Evolutionary conservation across 1,139 yeast genomes (phyloP).

Genomic region (Candida sp.): DNA sequence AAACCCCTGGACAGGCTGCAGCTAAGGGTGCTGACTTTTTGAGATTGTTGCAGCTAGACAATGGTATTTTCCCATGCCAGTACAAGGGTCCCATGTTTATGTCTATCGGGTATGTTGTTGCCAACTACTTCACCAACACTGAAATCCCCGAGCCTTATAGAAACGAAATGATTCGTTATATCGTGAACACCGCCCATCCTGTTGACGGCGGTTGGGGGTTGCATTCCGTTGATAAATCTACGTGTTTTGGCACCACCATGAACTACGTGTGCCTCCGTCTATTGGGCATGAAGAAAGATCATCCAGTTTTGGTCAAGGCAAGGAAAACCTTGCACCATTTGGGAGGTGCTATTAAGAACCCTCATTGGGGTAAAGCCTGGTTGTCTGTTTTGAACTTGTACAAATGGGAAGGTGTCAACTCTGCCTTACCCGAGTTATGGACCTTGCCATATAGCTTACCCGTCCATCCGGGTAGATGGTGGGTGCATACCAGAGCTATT

Average conservation of each 20-base stretch:
- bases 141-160: conserved; percentile 70
- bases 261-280: conserved; percentile 82
- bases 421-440: conserved; percentile 98
- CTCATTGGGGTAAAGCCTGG: conserved; percentile 99
- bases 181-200: conserved; percentile 91
- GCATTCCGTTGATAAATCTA: conserved; percentile 89
- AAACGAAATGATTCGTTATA: conserved; percentile 77
- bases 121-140: conserved; percentile 70
- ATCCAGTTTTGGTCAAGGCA: conserved; percentile 83
- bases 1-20: conserved; percentile 66
- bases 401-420: conserved; percentile 97
- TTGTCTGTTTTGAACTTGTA: conserved; percentile 79
- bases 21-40: conserved; percentile 78
- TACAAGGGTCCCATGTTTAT: conserved; percentile 99
- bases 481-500: conserved; percentile 98
- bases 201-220: conserved; percentile 99
- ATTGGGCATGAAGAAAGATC: conserved; percentile 73
- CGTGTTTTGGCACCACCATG: conserved; percentile 93
- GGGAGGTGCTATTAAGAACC: conserved; percentile 91
- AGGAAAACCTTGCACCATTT: conserved; percentile 67
- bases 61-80: conserved; percentile 84
- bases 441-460: conserved; percentile 80
- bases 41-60: conserved; percentile 68
- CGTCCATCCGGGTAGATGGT: conserved; percentile 96
- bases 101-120: conserved; percentile 86